phyloP scores from a whole-genome alignment of 257 asterid genomes.

The Solanum dulcamara region DNA sequence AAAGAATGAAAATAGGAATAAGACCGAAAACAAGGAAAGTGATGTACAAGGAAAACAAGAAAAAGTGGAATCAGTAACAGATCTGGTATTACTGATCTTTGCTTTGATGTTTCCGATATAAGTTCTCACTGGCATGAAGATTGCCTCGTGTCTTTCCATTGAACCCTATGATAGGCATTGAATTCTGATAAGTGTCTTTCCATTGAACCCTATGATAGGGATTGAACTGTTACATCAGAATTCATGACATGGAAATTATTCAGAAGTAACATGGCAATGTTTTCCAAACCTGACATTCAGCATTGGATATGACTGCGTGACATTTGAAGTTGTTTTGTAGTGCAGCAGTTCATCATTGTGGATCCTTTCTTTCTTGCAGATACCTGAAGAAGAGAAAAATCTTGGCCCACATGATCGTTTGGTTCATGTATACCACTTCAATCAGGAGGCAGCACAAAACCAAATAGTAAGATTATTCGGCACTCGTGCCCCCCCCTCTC shows the following conservation, averaged over 20 bases:
- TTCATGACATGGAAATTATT: neutral
- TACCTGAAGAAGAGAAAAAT: conserved; percentile 39
- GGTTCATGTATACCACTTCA: conserved; percentile 51
- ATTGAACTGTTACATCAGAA: neutral
- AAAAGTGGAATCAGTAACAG: neutral
- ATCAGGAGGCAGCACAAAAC: conserved; percentile 34
- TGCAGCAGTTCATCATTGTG: neutral
- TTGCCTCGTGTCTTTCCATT: neutral
- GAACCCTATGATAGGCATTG: neutral
- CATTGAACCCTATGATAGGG: too few relatives aligned
- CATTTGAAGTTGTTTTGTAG: neutral
- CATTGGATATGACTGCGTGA: neutral
- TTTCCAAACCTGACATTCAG: neutral
- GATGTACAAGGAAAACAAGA: neutral
- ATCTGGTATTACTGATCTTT: neutral
- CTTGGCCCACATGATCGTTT: conserved; percentile 26
- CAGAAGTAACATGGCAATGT: neutral
- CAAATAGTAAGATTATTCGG: conserved; percentile 26
- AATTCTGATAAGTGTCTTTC: too few relatives aligned
- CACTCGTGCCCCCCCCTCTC: neutral
- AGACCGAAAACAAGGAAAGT: neutral
- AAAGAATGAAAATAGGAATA: neutral
- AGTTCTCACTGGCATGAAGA: neutral
- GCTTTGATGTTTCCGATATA: neutral
- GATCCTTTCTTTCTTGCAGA: conserved; percentile 12